Evolutionary conservation across 768 basidiomycete genomes (phyloP).

Genomic region (Lactarius akahatsu): DNA sequence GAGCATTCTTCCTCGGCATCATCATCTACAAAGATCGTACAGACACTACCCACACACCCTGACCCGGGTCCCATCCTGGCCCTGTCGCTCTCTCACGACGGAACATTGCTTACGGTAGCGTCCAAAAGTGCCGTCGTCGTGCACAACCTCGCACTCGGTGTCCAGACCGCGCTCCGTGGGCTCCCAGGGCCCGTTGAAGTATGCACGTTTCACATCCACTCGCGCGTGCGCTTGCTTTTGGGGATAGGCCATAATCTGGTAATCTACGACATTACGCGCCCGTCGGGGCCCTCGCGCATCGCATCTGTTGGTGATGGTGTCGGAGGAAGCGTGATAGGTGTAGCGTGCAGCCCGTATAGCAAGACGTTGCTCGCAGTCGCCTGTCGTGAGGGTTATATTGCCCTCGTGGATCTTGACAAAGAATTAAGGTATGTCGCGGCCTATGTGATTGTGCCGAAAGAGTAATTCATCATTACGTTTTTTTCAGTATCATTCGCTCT

Average conservation of each 20-base stretch:
- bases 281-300: conserved; percentile 54
- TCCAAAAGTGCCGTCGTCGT: conserved; percentile 55
- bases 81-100: conserved; percentile 60
- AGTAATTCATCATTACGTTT: conserved; percentile 2
- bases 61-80: conserved; percentile 43
- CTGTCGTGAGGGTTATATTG: conserved; percentile 53
- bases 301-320: conserved; percentile 47
- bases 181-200: conserved; percentile 47
- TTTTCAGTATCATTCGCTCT: conserved; percentile 55
- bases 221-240: conserved; percentile 59
- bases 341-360: conserved; percentile 73
- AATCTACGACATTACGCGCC: conserved; percentile 62
- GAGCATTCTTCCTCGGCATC: conserved; percentile 42
- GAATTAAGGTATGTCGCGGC: conserved; percentile 58
- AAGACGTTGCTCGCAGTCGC: conserved; percentile 65
- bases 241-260: conserved; percentile 51
- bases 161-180: conserved; percentile 56
- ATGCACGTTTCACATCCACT: conserved; percentile 63
- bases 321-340: conserved; percentile 50
- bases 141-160: conserved; percentile 55
- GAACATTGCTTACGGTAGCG: conserved; percentile 54
- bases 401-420: conserved; percentile 70
- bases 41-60: conserved; percentile 55
- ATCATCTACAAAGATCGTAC: conserved; percentile 40
- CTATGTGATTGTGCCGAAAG: not conserved